Conservation (phyloP, 257 asterid genomes). For the Paraleonurus japonicus region DNA sequence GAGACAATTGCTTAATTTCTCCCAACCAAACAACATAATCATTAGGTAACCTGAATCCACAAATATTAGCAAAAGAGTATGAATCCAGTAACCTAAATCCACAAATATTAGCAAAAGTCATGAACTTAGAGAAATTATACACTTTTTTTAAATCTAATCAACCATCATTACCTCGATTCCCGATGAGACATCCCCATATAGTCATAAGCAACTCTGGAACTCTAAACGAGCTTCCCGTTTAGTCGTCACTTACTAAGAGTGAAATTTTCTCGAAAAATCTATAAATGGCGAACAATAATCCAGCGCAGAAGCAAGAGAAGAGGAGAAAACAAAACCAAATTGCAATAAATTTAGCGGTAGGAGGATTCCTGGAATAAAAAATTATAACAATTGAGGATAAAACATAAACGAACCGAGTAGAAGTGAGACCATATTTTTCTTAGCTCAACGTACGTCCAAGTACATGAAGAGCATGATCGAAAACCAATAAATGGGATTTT, state of each 20-base stretch:
- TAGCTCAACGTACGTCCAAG: slow-evolving; percentile 61
- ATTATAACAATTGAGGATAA: slow-evolving; percentile 13
- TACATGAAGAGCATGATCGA: slow-evolving; percentile 79
- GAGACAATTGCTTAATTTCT: no score
- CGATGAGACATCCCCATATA: slow-evolving; percentile 74
- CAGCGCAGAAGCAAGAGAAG: slow-evolving; percentile 86
- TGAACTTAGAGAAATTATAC: background rate
- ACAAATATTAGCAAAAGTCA: slow-evolving; percentile 8
- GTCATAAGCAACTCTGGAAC: slow-evolving; percentile 59
- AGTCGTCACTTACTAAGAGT: slow-evolving; percentile 35
- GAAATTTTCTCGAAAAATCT: slow-evolving; percentile 56
- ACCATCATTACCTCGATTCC: slow-evolving; percentile 73
- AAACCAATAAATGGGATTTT: slow-evolving; percentile 76
- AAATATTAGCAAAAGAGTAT: no score
- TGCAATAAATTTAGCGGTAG: slow-evolving; percentile 62
- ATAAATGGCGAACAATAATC: slow-evolving; percentile 65
- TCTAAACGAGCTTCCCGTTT: slow-evolving; percentile 53
- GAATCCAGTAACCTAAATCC: slow-evolving; percentile 69
- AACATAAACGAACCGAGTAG: background rate
- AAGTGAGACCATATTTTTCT: background rate
- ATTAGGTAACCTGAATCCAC: no score
- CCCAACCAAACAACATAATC: no score
- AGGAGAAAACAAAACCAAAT: slow-evolving; percentile 73
- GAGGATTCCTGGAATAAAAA: slow-evolving; percentile 64
- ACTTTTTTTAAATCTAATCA: no score